phyloP scores from a whole-genome alignment of 768 basidiomycete genomes.

The Pleurotus cornucopiae region DNA sequence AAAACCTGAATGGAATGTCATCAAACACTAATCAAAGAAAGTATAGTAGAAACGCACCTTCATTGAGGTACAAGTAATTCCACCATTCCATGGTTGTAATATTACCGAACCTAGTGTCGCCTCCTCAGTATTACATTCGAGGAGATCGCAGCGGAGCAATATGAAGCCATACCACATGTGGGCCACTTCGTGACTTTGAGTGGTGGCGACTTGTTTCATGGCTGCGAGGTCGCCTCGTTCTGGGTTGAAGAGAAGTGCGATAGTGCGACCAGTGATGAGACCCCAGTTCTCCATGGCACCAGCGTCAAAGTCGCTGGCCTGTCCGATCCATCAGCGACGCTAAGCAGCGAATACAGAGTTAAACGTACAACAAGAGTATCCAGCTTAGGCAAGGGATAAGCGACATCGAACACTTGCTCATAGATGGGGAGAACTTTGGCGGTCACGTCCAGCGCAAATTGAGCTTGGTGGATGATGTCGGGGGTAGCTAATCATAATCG shows the following conservation, averaged over 20 bases:
- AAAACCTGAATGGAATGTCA: constrained; percentile 49
- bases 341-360: neutral
- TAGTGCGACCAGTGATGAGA: constrained; percentile 85
- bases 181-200: constrained; percentile 84
- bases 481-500: constrained; percentile 53
- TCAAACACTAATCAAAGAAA: constrained; percentile 1
- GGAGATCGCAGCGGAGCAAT: neutral
- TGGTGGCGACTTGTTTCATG: constrained; percentile 74
- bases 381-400: constrained; percentile 90
- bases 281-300: constrained; percentile 97
- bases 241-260: constrained; percentile 76
- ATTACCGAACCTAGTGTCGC: constrained; percentile 72
- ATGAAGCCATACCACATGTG: constrained; percentile 64
- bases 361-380: constrained; percentile 79
- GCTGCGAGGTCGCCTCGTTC: constrained; percentile 65
- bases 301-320: constrained; percentile 86
- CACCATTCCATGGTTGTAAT: constrained; percentile 95
- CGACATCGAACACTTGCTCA: constrained; percentile 88
- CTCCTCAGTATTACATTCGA: neutral
- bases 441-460: constrained; percentile 87
- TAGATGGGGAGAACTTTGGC: constrained; percentile 80
- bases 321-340: neutral
- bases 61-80: constrained; percentile 80
- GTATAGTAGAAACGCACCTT: constrained; percentile 39
- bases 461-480: constrained; percentile 78